Base-by-base conservation (phyloP, 495 filamentous ascomycete species). In the Penicillium tannophilum region DNA sequence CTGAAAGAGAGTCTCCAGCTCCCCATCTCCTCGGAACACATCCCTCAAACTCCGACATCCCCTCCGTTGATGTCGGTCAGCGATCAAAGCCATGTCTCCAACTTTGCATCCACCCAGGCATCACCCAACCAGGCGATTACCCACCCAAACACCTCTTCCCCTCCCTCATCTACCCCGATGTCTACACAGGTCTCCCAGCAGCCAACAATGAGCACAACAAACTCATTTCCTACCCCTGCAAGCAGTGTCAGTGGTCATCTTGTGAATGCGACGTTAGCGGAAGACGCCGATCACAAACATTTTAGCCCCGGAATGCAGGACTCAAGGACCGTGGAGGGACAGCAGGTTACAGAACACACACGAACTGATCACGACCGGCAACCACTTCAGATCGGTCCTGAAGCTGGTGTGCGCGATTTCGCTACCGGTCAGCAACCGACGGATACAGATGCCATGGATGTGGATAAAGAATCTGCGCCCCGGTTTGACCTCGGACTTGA, bases 21-120 rank as follows among this genome's bases (percentile, higher is more conserved):
- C n/a, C 62, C 54, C 41, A 54, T 65, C 39, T 66, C 65, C 17
- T 71, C 70, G 69, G 72, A 77, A 58, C 70, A 72, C 42, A 71
- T 70, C 41, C 78, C 76, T 45, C 76, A 76, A 65, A 74, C 77
- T 39, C 77, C 76, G 65, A 73, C 70, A 71, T 79, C 78, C 28
- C 76, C 78, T 77, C 73, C 76, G 76, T 80, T 79, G 76, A 80
- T 80, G 78, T 79, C 76, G 73, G 76, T 79, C 68, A 75, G 73
- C 68, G 72, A 78, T 70, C 70, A 69, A 63, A 78, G 70, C 61
- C 71, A 80, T 80, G 78, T 72, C 73, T 71, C 72, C 68, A 71
- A 72, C 65, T 68, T 79, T 68, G 64, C 69, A 72, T 70, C 75
- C 65, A 69, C 72, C 66, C 76, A 79, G 68, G 69, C 75, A 72